Conservation (phyloP, 106 monocot species). For the Amphibolis antarctica region DNA sequence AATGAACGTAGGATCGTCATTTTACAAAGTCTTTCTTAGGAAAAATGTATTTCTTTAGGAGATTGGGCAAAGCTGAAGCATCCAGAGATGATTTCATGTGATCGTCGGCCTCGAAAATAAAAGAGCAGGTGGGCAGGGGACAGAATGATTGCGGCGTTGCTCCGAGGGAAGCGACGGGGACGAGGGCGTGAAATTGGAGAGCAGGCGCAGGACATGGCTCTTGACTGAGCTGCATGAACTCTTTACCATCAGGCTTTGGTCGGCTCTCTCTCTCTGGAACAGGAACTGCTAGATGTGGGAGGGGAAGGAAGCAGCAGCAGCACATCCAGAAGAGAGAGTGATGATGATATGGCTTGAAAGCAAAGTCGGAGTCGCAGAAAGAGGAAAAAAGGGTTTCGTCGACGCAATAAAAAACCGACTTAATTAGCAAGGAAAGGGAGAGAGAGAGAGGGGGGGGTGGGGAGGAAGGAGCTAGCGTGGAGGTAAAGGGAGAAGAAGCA, state of each 20-base stretch:
- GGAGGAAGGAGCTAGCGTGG: not conserved
- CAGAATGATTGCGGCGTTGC: conserved; percentile 62
- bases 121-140: conserved; percentile 21
- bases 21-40: too few species aligned
- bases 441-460: not conserved
- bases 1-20: too few species aligned
- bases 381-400: conserved; percentile 5
- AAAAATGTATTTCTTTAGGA: too few species aligned
- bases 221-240: conserved; percentile 27
- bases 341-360: conserved; percentile 7
- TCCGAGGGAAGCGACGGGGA: conserved; percentile 25
- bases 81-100: too few species aligned
- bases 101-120: too few species aligned
- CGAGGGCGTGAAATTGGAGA: conserved; percentile 42
- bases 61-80: too few species aligned
- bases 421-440: not conserved
- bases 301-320: not conserved
- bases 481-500: conserved; percentile 1
- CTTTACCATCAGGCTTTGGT: conserved; percentile 45
- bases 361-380: conserved; percentile 6
- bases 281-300: not conserved
- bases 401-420: not conserved
- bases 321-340: not conserved
- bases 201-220: conserved; percentile 22
- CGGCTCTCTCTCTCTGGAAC: conserved; percentile 17